These are phyloP conservation scores for Rosa rugosa DNA, from an alignment of 306 rosid genomes.

Conservation along the genomic window DNA sequence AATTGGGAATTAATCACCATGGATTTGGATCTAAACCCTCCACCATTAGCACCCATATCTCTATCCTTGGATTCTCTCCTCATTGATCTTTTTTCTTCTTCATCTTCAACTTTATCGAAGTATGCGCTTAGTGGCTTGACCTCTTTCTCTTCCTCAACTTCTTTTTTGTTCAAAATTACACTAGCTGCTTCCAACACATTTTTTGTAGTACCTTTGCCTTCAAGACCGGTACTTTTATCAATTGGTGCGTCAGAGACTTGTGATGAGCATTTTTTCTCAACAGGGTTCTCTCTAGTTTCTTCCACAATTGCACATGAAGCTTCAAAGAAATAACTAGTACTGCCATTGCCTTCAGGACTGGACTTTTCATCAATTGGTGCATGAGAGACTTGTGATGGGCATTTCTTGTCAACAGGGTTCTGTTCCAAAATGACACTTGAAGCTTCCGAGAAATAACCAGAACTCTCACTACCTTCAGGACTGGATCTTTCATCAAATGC, in stretches of 20 bases:
- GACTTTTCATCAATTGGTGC: neutral
- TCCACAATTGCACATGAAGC: neutral
- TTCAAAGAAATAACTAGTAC: neutral
- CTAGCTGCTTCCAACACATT: neutral
- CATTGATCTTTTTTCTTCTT: constrained; percentile 30
- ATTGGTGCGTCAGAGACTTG: neutral
- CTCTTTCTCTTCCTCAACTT: constrained; percentile 29
- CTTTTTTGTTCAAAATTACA: neutral
- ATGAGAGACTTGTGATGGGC: neutral
- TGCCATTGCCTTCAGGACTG: neutral
- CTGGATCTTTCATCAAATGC: neutral
- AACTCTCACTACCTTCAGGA: neutral
- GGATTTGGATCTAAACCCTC: constrained; percentile 14
- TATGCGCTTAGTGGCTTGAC: constrained; percentile 32
- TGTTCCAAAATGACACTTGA: neutral
- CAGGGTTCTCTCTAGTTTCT: neutral
- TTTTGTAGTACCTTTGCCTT: neutral
- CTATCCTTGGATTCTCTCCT: constrained; percentile 49
- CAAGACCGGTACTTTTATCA: neutral
- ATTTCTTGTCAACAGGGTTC: neutral
- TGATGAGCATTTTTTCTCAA: neutral
- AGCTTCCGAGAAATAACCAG: neutral
- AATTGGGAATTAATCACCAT: constrained; percentile 35
- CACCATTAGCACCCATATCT: constrained; percentile 15
- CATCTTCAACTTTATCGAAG: constrained; percentile 54